Base-by-base conservation (phyloP, 2,329 filamentous ascomycete species). In the Aspergillus eucalypticola region DNA sequence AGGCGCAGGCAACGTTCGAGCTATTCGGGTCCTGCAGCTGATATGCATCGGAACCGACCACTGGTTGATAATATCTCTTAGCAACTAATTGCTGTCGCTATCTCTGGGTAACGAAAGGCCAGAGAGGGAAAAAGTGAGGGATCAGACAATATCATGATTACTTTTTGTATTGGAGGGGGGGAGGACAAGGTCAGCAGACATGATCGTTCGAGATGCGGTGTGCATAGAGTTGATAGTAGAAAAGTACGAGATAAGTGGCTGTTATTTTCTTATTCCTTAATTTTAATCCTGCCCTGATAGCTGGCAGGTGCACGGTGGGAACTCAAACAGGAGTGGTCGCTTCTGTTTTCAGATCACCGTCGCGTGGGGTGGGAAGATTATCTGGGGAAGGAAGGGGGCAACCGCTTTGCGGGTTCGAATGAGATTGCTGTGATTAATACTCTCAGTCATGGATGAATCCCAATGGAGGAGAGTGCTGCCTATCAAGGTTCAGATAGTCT, bases 1-100 rank as follows among this genome's bases (percentile, higher is more conserved):
- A 63, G 61, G 54, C 54, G 61, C 61, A 64, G 49, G 44, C 54
- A 61, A 61, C 56, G 57, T 59, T 56, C 29, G 53, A 56, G 57
- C 58, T 64, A 63, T 60, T 58, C 46, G 56, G 55, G 61, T 64
- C 63, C 63, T 67, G 63, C 68, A 68, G 64, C 64, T 70, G 69
- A 72, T 72, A 72, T 71, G 70, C 65, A 63, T 50, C 54, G 21
- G 51, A 32, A 52, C 59, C 61, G 58, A 29, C 59, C 56, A 55
- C 23, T 54, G 39, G 57, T 68, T 62, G 65, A 68, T 72, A 71
- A 71, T 62, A 61, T 35, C 29, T 57, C 58, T 71, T 70, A 68
- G 64, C 65, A 70, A 71, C 60, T 55, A 58, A 52, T 61, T 59
- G 53, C 38, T 44, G 51, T 51, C 56, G 61, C 58, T 70, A 68